Evolutionary conservation across 331 rosid genomes (phyloP), one percentile per base, ranked within the genome.

Genomic region (Spiraea crenata): DNA sequence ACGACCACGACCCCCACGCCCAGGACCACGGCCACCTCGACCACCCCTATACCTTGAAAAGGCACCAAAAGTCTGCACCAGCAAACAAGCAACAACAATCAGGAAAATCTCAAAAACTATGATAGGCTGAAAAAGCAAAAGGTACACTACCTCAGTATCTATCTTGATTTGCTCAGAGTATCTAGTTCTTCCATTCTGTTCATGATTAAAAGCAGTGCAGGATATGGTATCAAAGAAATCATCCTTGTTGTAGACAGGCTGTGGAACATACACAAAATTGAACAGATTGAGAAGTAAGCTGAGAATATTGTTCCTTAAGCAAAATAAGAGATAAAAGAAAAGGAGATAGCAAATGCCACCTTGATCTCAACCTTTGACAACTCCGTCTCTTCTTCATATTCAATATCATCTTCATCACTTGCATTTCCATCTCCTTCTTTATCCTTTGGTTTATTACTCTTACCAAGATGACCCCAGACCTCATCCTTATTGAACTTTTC

Each of bases 401-500:
- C 80, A 47, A 10, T 48, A n/a, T 78, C 81, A 7, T 87, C 89
- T 71, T 85, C 92, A 45, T 82, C 84, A 17, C 70, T 78, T 62
- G 52, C 48, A 15, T 76, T 76, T 74, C 71, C 87, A 74, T 87
- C 85, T 49, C 65, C 79, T 8, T 76, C 87, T 48, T n/a, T 79
- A 50, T 77, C 85, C 61, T 79, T 86, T 25, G 74, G 71, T 77
- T 85, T 86, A 44, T 51, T 76, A 60, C 71, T 78, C 80, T 86
- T 89, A 57, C 92, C 96, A 49, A 89, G 92, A 81, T 89, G 87
- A 59, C 90, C 96, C 96, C 96, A 89, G 17, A 86, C 92, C 79
- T 89, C 96, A 81, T 89, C 96, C 86, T 89, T 89, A 38, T 86
- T 89, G 55, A 89, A 89, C 76, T 86, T 89, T 79, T 89, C 96